These are phyloP conservation scores for Aspergillus ochraceoroseus DNA, from an alignment of 2,329 filamentous ascomycete species.

Conservation along the genomic window DNA sequence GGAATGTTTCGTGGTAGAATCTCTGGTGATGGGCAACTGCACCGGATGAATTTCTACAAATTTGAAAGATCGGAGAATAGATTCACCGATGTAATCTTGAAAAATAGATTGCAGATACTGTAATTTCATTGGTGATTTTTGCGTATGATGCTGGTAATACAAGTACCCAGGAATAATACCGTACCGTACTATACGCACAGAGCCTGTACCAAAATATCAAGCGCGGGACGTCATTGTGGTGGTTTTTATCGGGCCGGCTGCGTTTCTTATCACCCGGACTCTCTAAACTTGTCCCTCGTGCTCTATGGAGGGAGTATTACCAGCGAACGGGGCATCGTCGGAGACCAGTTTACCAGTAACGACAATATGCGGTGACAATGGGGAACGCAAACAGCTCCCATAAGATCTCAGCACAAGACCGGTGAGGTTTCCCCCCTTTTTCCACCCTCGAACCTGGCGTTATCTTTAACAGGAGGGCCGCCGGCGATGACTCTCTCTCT, in stretches of 20 bases:
- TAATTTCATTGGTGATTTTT: background rate
- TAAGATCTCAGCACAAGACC: constrained; percentile 75
- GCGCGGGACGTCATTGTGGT: too few relatives aligned
- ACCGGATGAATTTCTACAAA: constrained; percentile 19
- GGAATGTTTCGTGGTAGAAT: constrained; percentile 3
- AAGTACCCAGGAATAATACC: too few relatives aligned
- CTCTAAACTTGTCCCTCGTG: background rate
- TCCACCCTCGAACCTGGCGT: too few relatives aligned
- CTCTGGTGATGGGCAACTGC: background rate
- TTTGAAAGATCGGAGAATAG: constrained; percentile 17
- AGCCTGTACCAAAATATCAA: background rate
- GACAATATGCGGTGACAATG: constrained; percentile 47
- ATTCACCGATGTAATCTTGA: constrained; percentile 13
- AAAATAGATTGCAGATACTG: background rate
- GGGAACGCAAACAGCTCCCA: constrained; percentile 60
- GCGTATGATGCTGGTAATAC: too few relatives aligned
- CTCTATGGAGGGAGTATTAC: too few relatives aligned
- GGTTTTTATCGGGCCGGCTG: background rate
- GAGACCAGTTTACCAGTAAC: constrained; percentile 4
- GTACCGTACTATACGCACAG: background rate
- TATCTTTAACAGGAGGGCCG: too few relatives aligned
- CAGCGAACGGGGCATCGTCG: too few relatives aligned
- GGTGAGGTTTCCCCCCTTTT: constrained; percentile 52
- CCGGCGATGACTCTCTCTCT: background rate
- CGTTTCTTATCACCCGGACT: too few relatives aligned